These are phyloP conservation scores for Alternaria sp. DNA, from an alignment of 2,329 filamentous ascomycete genomes.

Conservation along the genomic window DNA sequence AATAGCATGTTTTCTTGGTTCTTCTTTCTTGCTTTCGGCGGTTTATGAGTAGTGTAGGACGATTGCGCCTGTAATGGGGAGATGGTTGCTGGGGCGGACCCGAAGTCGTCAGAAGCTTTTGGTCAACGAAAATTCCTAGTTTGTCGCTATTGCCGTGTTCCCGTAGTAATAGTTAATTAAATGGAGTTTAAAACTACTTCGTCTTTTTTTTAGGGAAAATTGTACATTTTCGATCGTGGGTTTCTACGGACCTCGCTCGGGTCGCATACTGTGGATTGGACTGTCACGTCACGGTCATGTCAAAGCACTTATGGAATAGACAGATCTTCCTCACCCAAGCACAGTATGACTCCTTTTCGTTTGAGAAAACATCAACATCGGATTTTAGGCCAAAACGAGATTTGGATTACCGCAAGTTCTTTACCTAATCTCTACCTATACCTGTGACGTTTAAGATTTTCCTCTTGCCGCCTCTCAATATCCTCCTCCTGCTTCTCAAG, in stretches of 20 bases:
- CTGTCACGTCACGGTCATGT: not conserved
- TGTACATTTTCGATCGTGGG: not conserved
- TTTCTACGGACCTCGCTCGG: not conserved
- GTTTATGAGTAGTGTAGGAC: not conserved
- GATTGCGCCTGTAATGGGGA: conserved; percentile 21
- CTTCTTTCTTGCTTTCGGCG: conserved; percentile 6
- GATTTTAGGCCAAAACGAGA: not conserved
- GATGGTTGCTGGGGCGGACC: not conserved
- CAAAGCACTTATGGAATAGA: not conserved
- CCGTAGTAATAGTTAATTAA: conserved; percentile 32
- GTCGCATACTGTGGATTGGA: not conserved
- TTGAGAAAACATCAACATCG: not conserved
- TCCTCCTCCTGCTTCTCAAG: not conserved
- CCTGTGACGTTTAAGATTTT: not conserved
- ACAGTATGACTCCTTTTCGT: not conserved
- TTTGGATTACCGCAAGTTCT: not conserved
- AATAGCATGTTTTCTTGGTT: conserved; percentile 14
- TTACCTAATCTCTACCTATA: not conserved
- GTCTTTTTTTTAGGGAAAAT: not conserved
- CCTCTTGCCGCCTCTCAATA: no score
- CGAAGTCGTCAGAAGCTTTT: not conserved
- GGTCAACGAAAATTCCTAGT: conserved; percentile 10
- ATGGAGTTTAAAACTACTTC: not conserved
- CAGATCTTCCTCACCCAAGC: not conserved
- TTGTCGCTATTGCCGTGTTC: not conserved